These are phyloP conservation scores for Ambrosiella xylebori DNA, from an alignment of 2,329 filamentous ascomycete species.

Conservation along the genomic window DNA sequence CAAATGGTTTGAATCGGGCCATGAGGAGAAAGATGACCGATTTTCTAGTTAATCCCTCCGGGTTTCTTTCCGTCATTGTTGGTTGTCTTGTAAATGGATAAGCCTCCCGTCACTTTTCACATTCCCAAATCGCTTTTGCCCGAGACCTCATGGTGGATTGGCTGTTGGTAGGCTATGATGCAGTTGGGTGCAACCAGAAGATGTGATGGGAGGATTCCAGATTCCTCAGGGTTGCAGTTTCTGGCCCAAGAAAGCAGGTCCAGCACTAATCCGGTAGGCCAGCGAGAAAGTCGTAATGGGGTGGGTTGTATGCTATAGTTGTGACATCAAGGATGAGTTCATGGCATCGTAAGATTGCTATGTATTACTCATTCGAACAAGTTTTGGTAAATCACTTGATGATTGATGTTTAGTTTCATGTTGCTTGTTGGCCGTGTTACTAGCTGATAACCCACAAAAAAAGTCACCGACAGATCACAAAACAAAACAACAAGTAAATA, in stretches of 20 bases:
- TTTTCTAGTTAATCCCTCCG: too few species aligned
- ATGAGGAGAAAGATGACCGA: too few species aligned
- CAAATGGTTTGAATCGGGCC: too few species aligned
- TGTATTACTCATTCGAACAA: too few species aligned
- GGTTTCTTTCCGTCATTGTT: too few species aligned
- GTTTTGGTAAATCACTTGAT: not conserved
- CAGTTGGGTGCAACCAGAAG: not conserved
- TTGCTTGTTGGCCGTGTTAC: too few species aligned
- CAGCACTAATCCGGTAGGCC: not conserved
- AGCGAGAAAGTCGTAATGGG: not conserved
- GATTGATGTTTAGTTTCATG: not conserved
- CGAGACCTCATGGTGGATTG: not conserved
- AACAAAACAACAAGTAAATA: too few species aligned
- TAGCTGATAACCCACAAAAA: too few species aligned
- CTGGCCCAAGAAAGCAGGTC: constrained; percentile 1
- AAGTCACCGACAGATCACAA: too few species aligned
- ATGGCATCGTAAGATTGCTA: not conserved
- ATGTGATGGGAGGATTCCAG: not conserved
- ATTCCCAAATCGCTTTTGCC: not conserved
- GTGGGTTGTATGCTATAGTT: not conserved
- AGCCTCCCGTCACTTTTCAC: not conserved
- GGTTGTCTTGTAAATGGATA: too few species aligned
- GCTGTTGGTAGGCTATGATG: not conserved
- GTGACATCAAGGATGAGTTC: not conserved
- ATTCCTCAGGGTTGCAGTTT: not conserved